Evolutionary conservation across 1,139 yeast species (phyloP).

Genomic region (Diutina catenulata): DNA sequence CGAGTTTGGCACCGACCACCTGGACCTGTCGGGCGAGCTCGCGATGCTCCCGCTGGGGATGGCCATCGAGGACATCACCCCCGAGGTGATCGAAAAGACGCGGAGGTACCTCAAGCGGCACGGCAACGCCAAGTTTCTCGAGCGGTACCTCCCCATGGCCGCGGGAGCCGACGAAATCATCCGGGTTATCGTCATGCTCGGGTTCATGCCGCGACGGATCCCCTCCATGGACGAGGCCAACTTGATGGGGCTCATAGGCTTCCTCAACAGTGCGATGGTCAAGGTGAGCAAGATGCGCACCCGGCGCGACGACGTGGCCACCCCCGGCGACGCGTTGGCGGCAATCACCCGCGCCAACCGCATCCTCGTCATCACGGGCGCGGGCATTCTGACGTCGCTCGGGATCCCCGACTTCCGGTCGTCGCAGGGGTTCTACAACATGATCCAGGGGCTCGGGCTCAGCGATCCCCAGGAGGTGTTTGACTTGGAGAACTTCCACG

Average conservation of each 20-base stretch:
- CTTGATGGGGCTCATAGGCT: slow-evolving; percentile 36
- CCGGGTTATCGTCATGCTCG: slow-evolving; percentile 35
- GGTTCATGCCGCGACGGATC: slow-evolving; percentile 17
- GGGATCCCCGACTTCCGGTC: slow-evolving; percentile 97
- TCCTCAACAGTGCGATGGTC: slow-evolving; percentile 49
- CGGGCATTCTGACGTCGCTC: slow-evolving; percentile 89
- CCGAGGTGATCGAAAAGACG: slow-evolving; percentile 4
- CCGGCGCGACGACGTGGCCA: slow-evolving; percentile 27
- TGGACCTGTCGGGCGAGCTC: too few relatives aligned
- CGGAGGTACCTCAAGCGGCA: slow-evolving; percentile 46
- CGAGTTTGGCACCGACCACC: too few relatives aligned
- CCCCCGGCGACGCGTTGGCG: slow-evolving; percentile 49
- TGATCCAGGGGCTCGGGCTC: slow-evolving; percentile 53
- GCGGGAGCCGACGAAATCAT: slow-evolving; percentile 44
- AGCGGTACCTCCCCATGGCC: slow-evolving; percentile 46
- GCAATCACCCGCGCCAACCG: slow-evolving; percentile 40
- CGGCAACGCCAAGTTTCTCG: slow-evolving; percentile 50
- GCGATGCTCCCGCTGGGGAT: too few relatives aligned
- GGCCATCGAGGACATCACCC: too few relatives aligned
- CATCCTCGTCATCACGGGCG: slow-evolving; percentile 81
- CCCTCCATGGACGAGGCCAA: slow-evolving; percentile 14
- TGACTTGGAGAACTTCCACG: slow-evolving; percentile 58
- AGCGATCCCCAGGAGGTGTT: slow-evolving; percentile 94
- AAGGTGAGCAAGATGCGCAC: slow-evolving; percentile 11
- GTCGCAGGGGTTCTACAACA: slow-evolving; percentile 73